Conservation (phyloP, 2,329 filamentous ascomycete genomes). For the Coniochaeta pulveracea region DNA sequence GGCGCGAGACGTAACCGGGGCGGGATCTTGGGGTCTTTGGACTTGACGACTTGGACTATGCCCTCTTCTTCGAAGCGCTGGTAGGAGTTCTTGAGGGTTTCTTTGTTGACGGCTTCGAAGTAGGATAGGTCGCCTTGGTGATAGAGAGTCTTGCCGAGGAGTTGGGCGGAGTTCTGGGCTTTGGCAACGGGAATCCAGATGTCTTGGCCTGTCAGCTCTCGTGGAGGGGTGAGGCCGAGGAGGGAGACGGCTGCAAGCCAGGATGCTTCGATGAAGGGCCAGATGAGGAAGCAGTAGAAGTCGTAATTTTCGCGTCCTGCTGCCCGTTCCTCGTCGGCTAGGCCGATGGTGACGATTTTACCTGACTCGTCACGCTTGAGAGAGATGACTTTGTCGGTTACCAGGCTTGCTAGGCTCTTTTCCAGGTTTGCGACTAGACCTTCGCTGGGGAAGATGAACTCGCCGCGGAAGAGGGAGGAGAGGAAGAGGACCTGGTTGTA, state of each 20-base stretch:
- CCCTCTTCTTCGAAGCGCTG: constrained; percentile 81
- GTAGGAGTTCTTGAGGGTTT: constrained; percentile 91
- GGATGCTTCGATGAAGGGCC: constrained; percentile 91
- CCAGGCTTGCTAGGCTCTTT: constrained; percentile 65
- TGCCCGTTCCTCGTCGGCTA: constrained; percentile 64
- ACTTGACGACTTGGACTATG: constrained; percentile 65
- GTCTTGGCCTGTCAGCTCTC: constrained; percentile 43
- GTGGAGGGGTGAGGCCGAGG: constrained; percentile 68
- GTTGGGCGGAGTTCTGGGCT: constrained; percentile 70
- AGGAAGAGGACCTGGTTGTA: constrained; percentile 76
- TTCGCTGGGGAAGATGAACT: constrained; percentile 92
- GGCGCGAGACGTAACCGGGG: constrained; percentile 57
- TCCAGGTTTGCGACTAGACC: constrained; percentile 72
- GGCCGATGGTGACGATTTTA: constrained; percentile 55
- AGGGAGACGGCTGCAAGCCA: constrained; percentile 88
- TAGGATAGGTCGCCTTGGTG: constrained; percentile 96
- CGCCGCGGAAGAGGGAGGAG: constrained; percentile 84
- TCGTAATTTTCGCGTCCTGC: constrained; percentile 89
- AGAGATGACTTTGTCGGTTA: constrained; percentile 66
- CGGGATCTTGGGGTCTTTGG: constrained; percentile 50
- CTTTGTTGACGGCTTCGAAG: constrained; percentile 97
- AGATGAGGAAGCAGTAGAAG: constrained; percentile 97
- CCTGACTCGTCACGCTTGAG: constrained; percentile 46
- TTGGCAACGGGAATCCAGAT: constrained; percentile 70
- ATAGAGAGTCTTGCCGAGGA: constrained; percentile 91